phyloP scores from a whole-genome alignment of 129 eudicot genomes.

The Ambrosia artemisiifolia region DNA sequence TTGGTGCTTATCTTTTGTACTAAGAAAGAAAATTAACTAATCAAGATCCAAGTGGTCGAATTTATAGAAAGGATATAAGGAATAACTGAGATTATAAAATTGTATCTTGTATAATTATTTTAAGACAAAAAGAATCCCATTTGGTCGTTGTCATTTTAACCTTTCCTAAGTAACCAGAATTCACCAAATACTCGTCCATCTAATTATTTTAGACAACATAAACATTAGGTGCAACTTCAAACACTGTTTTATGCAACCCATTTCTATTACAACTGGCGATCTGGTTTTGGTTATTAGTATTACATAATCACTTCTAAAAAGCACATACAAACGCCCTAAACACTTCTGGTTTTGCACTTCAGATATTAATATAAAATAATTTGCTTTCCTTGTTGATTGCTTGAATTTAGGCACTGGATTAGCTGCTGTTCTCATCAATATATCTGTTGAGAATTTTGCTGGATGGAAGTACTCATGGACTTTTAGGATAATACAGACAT shows the following conservation, averaged over 20 bases:
- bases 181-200: neutral
- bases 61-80: neutral
- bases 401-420: slow-evolving; percentile 75
- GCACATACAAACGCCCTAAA: neutral
- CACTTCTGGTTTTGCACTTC: neutral
- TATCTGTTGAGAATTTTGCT: slow-evolving; percentile 98
- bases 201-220: neutral
- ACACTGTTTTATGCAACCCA: neutral
- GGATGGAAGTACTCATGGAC: slow-evolving; percentile 95
- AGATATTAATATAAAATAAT: neutral
- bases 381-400: slow-evolving; percentile 9
- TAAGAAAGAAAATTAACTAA: neutral
- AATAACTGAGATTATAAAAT: neutral
- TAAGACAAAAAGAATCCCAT: neutral
- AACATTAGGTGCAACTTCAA: neutral
- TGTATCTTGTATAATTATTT: neutral
- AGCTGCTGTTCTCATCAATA: slow-evolving; percentile 93
- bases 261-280: neutral
- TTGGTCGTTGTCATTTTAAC: neutral
- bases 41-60: neutral
- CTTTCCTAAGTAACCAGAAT: neutral
- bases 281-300: slow-evolving; percentile 1
- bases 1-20: neutral
- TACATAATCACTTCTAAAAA: neutral
- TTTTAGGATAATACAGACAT: slow-evolving; percentile 68